These are phyloP conservation scores for Trypanosomatidae sp. DNA, from an alignment of 208 protist genomes.

Conservation along the genomic window DNA sequence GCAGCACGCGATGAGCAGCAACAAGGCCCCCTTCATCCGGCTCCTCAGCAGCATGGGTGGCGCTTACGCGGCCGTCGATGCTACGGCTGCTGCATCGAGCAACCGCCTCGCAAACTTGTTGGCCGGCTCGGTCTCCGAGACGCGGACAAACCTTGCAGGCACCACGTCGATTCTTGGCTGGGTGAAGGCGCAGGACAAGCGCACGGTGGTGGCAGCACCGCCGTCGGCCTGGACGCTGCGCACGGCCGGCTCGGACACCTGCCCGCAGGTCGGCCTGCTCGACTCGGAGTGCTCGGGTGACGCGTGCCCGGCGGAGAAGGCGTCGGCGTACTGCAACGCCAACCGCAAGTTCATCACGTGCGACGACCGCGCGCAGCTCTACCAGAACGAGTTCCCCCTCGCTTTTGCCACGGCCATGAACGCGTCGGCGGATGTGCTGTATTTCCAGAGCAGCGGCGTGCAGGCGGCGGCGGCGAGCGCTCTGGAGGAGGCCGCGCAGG, in stretches of 20 bases:
- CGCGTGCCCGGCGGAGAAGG: slow-evolving; percentile 27
- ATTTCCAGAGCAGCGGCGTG: slow-evolving; percentile 44
- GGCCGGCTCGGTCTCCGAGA: slow-evolving; percentile 30
- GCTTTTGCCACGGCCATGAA: slow-evolving; percentile 37
- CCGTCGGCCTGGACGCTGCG: slow-evolving; percentile 39
- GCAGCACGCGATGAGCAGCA: slow-evolving; percentile 44
- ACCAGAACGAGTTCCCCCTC: slow-evolving; percentile 41
- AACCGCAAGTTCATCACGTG: slow-evolving; percentile 53
- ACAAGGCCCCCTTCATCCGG: slow-evolving; percentile 66
- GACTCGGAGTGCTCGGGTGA: slow-evolving; percentile 58
- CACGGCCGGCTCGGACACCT: slow-evolving; percentile 9
- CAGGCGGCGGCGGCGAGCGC: slow-evolving; percentile 6
- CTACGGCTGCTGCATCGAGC: slow-evolving; percentile 1
- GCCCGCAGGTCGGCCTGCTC: slow-evolving; percentile 42
- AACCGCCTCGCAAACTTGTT: slow-evolving; percentile 50
- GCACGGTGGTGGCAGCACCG: slow-evolving; percentile 46
- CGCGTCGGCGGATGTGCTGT: slow-evolving; percentile 48
- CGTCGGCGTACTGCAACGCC: slow-evolving; percentile 55
- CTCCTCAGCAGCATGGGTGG: slow-evolving; percentile 42
- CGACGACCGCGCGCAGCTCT: slow-evolving; percentile 44
- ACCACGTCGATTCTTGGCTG: slow-evolving; percentile 42
- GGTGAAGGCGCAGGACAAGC: slow-evolving; percentile 38
- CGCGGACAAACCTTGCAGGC: slow-evolving; percentile 25
- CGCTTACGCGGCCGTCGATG: slow-evolving; percentile 26
- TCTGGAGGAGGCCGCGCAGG: slow-evolving; percentile 17